Evolutionary conservation across 2,329 filamentous ascomycete genomes (phyloP).

Genomic region (Verticillium longisporum): DNA sequence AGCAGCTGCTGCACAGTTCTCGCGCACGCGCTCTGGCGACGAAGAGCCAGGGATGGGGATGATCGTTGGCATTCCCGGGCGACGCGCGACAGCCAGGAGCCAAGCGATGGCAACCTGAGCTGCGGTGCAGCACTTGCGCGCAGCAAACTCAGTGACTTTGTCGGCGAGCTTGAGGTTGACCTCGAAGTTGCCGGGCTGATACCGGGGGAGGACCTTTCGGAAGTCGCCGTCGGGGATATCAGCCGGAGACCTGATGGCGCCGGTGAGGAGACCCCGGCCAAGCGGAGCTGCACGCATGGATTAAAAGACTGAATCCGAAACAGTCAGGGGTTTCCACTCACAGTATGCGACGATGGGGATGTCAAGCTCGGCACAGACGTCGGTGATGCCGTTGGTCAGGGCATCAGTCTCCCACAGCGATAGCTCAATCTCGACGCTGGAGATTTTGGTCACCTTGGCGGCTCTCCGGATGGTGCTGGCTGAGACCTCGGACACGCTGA

Average conservation of each 20-base stretch:
- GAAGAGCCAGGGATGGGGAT: slow-evolving; percentile 58
- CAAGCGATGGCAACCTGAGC: slow-evolving; percentile 50
- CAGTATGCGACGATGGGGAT: slow-evolving; percentile 1
- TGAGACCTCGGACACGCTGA: slow-evolving; percentile 33
- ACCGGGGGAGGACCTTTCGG: slow-evolving; percentile 36
- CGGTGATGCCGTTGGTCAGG: slow-evolving; percentile 27
- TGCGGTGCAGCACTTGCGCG: slow-evolving; percentile 38
- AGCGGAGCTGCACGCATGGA: slow-evolving; percentile 36
- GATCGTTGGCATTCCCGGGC: slow-evolving; percentile 44
- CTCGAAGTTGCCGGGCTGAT: slow-evolving; percentile 41
- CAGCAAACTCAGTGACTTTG: slow-evolving; percentile 35
- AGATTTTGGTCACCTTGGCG: slow-evolving; percentile 26
- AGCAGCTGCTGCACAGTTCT: slow-evolving; percentile 42
- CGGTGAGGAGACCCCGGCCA: slow-evolving; percentile 42
- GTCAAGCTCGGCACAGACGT: slow-evolving; percentile 33
- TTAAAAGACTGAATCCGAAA: slow-evolving; percentile 30
- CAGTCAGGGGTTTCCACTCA: slow-evolving; percentile 17
- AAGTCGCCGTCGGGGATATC: slow-evolving; percentile 40
- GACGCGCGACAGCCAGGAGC: slow-evolving; percentile 29
- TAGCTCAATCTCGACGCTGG: slow-evolving; percentile 37
- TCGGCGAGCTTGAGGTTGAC: slow-evolving; percentile 44
- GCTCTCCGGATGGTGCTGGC: slow-evolving; percentile 32
- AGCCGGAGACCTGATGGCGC: slow-evolving; percentile 27
- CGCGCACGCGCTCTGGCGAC: slow-evolving; percentile 43
- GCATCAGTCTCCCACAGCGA: slow-evolving; percentile 36